Evolutionary conservation across 176 grass and related monocot genomes (phyloP), one percentile per base, ranked within the genome.

Genomic region (Leersia perrieri): DNA sequence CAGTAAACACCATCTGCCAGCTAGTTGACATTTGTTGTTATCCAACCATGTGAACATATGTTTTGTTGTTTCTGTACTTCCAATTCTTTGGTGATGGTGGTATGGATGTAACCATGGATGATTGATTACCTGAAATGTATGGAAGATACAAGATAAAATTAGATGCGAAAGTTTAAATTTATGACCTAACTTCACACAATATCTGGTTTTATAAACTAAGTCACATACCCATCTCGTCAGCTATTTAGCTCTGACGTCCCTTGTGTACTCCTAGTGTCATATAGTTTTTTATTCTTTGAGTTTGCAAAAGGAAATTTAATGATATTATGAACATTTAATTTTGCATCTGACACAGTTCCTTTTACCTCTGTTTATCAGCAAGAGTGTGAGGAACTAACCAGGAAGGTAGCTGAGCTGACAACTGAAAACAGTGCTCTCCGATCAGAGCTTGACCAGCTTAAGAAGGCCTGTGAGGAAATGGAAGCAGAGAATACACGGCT

Each of bases 311-410:
- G 9, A 30, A 2, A 2, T 25, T 27, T 27, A n/a, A n/a, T 58
- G 9, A 34, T 88, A 45, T 33, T 16, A 64, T n/a, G 35, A n/a
- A 22, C 25, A 51, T 34, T 12, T 3, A 1, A 34, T 18, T 66
- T 63, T 9, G 35, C 33, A 27, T 28, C 18, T 74, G 5, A 32
- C 36, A 20, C 60, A 25, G 35, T 65, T 72, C 0, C 5, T 40
- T 66, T 40, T 11, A 9, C 42, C 26, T 38, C 30, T 36, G 2
- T 80, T 60, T 84, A 60, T 41, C 92, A 94, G 92, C 92, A 91
- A 91, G 92, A 94, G 85, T 94, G 92, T 11, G 92, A 94, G 51
- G 92, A 89, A 42, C 64, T 91, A 88, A 64, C 22, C 39, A 62
- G 39, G 76, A 94, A 80, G 77, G 92, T 91, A 49, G 83, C 80